phyloP scores from a whole-genome alignment of 1,139 yeast genomes.

The Candida sp. region DNA sequence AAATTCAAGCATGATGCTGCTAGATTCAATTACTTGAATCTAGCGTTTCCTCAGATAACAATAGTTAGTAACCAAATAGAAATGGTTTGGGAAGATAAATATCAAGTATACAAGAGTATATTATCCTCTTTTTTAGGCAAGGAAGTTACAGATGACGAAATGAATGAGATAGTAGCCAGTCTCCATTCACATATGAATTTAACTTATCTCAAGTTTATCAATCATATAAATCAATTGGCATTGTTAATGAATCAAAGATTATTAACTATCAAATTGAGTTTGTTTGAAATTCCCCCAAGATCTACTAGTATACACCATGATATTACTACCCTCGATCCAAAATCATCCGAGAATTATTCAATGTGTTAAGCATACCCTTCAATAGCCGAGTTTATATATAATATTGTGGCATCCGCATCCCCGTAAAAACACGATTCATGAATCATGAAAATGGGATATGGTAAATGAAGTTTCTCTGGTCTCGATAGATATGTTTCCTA shows the following conservation, averaged over 20 bases:
- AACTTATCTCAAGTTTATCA: neutral
- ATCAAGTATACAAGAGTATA: neutral
- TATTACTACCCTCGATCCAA: too few species aligned
- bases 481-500: too few species aligned
- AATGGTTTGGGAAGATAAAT: neutral
- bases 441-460: too few species aligned
- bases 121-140: neutral
- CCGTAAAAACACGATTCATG: too few species aligned
- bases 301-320: neutral
- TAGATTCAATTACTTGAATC: neutral
- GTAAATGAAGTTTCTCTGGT: too few species aligned
- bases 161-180: neutral
- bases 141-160: neutral
- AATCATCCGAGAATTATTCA: too few species aligned
- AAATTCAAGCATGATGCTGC: neutral
- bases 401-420: too few species aligned
- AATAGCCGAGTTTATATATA: too few species aligned
- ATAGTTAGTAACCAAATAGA: neutral
- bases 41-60: neutral
- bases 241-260: neutral
- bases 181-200: neutral
- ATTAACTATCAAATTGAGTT: neutral
- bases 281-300: neutral
- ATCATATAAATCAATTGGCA: neutral
- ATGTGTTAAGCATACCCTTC: too few species aligned